Evolutionary conservation across 768 basidiomycete genomes (phyloP).

Genomic region (Tulasnella sp.): DNA sequence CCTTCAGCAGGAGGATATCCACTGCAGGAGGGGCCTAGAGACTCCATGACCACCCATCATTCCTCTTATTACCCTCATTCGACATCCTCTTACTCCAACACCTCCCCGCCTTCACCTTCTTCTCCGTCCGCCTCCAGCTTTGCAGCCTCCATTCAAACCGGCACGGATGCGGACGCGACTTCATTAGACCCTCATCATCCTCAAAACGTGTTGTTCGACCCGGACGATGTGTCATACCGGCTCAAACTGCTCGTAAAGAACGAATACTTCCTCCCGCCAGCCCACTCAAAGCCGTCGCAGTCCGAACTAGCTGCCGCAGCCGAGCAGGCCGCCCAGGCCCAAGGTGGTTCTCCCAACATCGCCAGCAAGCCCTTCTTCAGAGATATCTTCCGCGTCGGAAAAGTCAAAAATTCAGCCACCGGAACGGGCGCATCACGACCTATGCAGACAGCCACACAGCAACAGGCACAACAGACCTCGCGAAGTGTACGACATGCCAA

Average conservation of each 20-base stretch:
- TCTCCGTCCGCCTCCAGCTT: conserved; percentile 40
- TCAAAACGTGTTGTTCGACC: conserved; percentile 38
- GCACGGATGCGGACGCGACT: conserved; percentile 39
- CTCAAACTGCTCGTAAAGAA: conserved; percentile 80
- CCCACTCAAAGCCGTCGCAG: conserved; percentile 65
- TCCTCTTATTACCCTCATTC: conserved; percentile 47
- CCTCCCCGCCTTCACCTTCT: conserved; percentile 56
- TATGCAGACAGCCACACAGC: conserved; percentile 48
- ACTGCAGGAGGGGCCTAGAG: conserved; percentile 27
- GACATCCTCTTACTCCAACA: conserved; percentile 65
- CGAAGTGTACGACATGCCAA: not conserved
- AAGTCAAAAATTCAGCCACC: conserved; percentile 4
- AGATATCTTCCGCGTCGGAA: conserved; percentile 25
- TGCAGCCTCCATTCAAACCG: conserved; percentile 35
- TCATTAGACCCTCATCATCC: conserved; percentile 47
- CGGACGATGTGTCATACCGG: conserved; percentile 81
- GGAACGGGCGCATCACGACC: conserved; percentile 11
- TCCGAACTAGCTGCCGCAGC: conserved; percentile 20
- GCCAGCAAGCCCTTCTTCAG: conserved; percentile 28
- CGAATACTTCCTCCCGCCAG: conserved; percentile 83
- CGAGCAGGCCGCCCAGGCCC: not conserved
- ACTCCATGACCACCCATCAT: conserved; percentile 55
- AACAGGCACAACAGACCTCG: conserved; percentile 44
- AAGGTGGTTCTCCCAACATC: conserved; percentile 13
- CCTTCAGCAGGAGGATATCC: conserved; percentile 10